Base-by-base conservation (phyloP, 805 yeast species). In the Candida sakaeoensis region DNA sequence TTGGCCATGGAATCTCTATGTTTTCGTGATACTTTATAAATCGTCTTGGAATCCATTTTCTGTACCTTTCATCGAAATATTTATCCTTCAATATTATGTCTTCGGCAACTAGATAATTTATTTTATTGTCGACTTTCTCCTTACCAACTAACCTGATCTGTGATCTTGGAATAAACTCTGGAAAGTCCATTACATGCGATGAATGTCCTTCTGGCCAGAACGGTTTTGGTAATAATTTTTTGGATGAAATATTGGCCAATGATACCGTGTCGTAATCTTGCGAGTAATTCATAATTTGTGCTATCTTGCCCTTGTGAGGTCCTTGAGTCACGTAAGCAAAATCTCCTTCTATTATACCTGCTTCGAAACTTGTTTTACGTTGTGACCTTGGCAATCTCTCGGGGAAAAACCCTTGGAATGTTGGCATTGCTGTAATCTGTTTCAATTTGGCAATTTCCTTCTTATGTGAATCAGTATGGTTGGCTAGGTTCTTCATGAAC, bases 1-100 rank as follows among this genome's bases (percentile, higher is more conserved):
- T 74, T 27, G 96, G 96, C 95, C 95, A 91, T 39, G 97, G 97
- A 37, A 90, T 80, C 46, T 80, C 76, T 39, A 87, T 66, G 38
- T 79, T 74, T 30, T 75, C 77, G 51, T 83, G 81, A 49, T 85
- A 80, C 47, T 75, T 75, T 18, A 90, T 87, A 50, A 79, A 77
- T 61, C 98, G 78, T 43, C 77, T 77, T 22, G 95, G 95, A 68
- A 87, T 63, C 72, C 82, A 75, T 52, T 71, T 71, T 56, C 81
- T 82, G 60, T 82, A 80, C 49, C 82, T 77, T 33, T 76, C 77
- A 55, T 89, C 95, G 59, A 75, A 91, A 55, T 84, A 82, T 37
- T 68, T 63, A 16, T 86, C 95, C 37, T 74, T 75, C 55, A 80
- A 79, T 21, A 72, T 79, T 14, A 91, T 56, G 33, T 80, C 79